phyloP scores from a whole-genome alignment of 805 yeast species.

The Starmera dryadoides region DNA sequence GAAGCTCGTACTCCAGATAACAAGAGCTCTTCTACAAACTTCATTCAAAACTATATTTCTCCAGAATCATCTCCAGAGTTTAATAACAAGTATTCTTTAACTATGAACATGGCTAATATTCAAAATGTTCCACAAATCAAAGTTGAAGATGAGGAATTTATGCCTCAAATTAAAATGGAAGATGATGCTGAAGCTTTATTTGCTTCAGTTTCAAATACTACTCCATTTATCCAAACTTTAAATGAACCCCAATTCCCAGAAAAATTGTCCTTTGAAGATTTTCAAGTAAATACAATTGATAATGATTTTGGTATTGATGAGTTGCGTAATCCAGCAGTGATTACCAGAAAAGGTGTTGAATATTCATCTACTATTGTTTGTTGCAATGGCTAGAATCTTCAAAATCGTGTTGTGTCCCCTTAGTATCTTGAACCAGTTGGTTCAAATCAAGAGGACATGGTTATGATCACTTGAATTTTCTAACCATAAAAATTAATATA shows the following conservation, averaged over 20 bases:
- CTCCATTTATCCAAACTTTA: background rate
- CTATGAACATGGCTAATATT: slow-evolving; percentile 9
- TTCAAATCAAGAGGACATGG: slow-evolving; percentile 4
- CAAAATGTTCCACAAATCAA: slow-evolving; percentile 3
- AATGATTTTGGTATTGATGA: slow-evolving; percentile 29
- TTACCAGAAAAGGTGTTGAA: slow-evolving; percentile 16
- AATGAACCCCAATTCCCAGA: slow-evolving; percentile 2
- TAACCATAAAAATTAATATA: too few relatives aligned
- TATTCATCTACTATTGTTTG: background rate
- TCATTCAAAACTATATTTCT: slow-evolving; percentile 2
- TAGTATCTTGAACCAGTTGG: slow-evolving; percentile 3
- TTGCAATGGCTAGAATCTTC: background rate
- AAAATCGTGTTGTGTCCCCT: slow-evolving; percentile 1
- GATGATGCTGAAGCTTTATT: background rate
- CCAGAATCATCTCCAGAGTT: slow-evolving; percentile 10
- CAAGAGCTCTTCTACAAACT: background rate
- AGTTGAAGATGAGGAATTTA: slow-evolving; percentile 5
- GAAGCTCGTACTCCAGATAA: background rate
- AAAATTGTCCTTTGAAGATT: slow-evolving; percentile 12
- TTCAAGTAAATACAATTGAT: slow-evolving; percentile 17
- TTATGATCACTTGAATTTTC: background rate
- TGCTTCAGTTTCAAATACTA: background rate
- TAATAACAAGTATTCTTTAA: slow-evolving; percentile 17
- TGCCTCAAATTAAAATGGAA: background rate
- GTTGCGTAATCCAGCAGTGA: slow-evolving; percentile 41